Evolutionary conservation across 306 rosid genomes (phyloP).

Genomic region (Heteromeles arbutifolia): DNA sequence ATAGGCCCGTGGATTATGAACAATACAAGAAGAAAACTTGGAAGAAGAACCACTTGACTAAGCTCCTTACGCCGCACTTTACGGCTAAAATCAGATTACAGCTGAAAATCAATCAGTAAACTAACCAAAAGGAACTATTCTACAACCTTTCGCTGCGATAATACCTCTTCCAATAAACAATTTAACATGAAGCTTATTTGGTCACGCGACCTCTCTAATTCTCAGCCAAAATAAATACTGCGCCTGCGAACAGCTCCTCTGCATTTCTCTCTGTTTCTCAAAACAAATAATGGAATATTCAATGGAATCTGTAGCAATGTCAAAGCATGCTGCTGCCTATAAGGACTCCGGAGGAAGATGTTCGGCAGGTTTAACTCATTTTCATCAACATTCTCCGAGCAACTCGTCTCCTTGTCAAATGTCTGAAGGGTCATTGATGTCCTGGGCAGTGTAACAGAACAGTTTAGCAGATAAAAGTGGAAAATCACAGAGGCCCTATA

Average conservation of each 20-base stretch:
- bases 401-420: constrained; percentile 17
- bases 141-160: neutral
- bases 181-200: neutral
- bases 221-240: neutral
- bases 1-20: neutral
- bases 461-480: neutral
- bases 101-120: neutral
- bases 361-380: neutral
- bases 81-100: neutral
- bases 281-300: neutral
- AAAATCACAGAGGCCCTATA: neutral
- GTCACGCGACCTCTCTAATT: neutral
- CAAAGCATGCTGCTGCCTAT: neutral
- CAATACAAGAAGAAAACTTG: neutral
- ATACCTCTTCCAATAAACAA: neutral
- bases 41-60: neutral
- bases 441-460: constrained; percentile 30
- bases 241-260: neutral
- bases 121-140: neutral
- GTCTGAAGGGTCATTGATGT: constrained; percentile 38
- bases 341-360: neutral
- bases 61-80: neutral
- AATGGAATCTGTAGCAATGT: neutral
- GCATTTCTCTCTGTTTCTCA: neutral
- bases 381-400: constrained; percentile 7